Base-by-base conservation (phyloP, 1,139 yeast species). In the Pichiaceae sp. region DNA sequence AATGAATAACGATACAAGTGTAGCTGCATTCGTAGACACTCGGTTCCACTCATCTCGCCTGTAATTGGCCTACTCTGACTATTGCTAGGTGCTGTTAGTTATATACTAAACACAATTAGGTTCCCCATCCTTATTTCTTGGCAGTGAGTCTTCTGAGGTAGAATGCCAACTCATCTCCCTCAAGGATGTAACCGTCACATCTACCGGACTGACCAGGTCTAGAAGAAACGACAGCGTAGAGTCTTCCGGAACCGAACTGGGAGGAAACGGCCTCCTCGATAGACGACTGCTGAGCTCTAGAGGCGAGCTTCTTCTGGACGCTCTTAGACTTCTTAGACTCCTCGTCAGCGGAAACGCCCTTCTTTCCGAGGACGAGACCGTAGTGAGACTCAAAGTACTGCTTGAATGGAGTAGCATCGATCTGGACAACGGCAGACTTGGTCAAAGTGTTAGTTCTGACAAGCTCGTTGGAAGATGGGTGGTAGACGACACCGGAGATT, bases 151-250 rank as follows among this genome's bases (percentile, higher is more conserved):
- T 89, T 82, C 95, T 87, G 71, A 91, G 82, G 95, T 91, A 91
- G 95, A 91, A 91, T 70, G 97, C 97, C 72, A 91, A 86, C 78
- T 91, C 98, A 71, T 93, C 99, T 75, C 98, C 98, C 79, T 91
- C 99, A 71, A 93, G 85, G 74, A 91, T 82, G 94, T 93, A 91
- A 74, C 99, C 99, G 70, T 93, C 98, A 75, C 91, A 82, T 78
- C 99, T 93, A 74, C 99, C 99, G 57, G 95, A 83, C 81, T 91
- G 99, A 72, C 99, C 99, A 70, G 99, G 99, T 81, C 99, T 89
- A 46, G 98, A 91, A 58, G 98, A 87, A 66, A 91, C 87, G 69
- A 79, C 81, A 70, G 98, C 98, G 78, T 91, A 91, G 64, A 91
- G 82, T 76, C 93, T 87, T 80, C 97, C 97, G 57, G 97, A 87